A percentile compares a stretch with the other conserved stretches of the same genome.
phyloP scores from a whole-genome alignment of 1,139 yeast species.

The Fermentozyma sake region DNA sequence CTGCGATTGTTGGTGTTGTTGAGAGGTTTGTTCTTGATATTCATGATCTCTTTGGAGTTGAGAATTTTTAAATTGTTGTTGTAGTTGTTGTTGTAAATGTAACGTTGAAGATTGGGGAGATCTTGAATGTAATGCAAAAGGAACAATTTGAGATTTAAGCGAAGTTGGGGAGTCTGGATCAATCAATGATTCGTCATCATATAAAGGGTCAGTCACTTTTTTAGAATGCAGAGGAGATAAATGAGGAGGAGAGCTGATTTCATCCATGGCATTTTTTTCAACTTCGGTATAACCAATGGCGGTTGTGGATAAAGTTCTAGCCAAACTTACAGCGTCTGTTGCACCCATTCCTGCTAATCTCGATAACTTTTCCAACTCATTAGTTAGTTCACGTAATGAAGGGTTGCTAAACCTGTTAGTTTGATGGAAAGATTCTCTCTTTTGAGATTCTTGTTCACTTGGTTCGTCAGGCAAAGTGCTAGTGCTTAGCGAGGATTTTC shows the following conservation, averaged over 20 bases:
- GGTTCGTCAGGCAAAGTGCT: conserved; percentile 6
- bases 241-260: conserved; percentile 19
- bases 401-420: conserved; percentile 35
- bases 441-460: conserved; percentile 2
- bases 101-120: conserved; percentile 10
- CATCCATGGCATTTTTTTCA: conserved; percentile 45
- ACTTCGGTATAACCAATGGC: conserved; percentile 55
- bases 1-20: too few relatives aligned
- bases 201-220: conserved; percentile 4
- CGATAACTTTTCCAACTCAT: conserved; percentile 61
- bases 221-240: conserved; percentile 11
- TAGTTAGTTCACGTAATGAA: conserved; percentile 62
- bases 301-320: conserved; percentile 62
- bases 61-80: conserved; percentile 10
- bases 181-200: conserved; percentile 2
- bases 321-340: conserved; percentile 69
- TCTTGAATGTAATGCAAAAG: background rate
- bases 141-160: conserved; percentile 3
- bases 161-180: conserved; percentile 10
- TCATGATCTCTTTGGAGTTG: background rate
- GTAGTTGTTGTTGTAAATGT: conserved; percentile 13
- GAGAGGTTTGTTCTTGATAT: too few relatives aligned
- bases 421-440: conserved; percentile 9
- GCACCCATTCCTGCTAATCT: conserved; percentile 71
- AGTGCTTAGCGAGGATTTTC: conserved; percentile 27